Base-by-base conservation (phyloP, 441 rosid genomes). In the Melastoma candidum region DNA sequence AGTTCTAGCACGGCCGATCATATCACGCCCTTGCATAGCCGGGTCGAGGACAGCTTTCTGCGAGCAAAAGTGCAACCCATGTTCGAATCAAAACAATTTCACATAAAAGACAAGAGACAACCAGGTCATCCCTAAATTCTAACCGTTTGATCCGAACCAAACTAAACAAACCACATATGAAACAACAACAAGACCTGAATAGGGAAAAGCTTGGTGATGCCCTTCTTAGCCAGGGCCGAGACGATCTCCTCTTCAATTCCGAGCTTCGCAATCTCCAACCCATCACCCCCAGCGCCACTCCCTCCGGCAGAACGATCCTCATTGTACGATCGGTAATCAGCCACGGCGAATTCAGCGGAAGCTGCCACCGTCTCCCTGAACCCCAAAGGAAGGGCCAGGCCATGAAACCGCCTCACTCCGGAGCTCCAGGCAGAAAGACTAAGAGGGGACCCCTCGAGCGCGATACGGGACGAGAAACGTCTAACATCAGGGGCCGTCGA, bases 221-320 rank as follows among this genome's bases (percentile, higher is more conserved):
- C 85, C 59, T 47, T 80, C n/a, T 51, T 58, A 41, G 71, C 75
- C 81, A 79, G 66, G 61, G 94, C 69, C 17, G 75, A 47, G 3
- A 77, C 75, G 43, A 77, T 84, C 59, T 76, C 87, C 12, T 64
- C 53, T 48, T 85, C 70, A 66, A 72, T 76, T 41, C 77, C 79
- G 11, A 84, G 72, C 63, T 72, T 76, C 52, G 83, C 56, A 58
- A 90, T 80, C 54, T 81, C 96, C 27, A 90, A 85, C 49, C 93
- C 95, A 13, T 81, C 97, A 11, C 73, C 83, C 3, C 72, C 50
- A 47, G 22, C 22, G 22, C 57, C 45, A 57, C 4, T 60, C 47
- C 66, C 71, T 12, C 53, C 60, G 25, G 60, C 58, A 14, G 26
- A 49, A 51, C 45, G 59, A 26, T 46, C 84, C 26, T 76, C 90